Evolutionary conservation across 768 basidiomycete genomes (phyloP).

Genomic region (Russula lepida): DNA sequence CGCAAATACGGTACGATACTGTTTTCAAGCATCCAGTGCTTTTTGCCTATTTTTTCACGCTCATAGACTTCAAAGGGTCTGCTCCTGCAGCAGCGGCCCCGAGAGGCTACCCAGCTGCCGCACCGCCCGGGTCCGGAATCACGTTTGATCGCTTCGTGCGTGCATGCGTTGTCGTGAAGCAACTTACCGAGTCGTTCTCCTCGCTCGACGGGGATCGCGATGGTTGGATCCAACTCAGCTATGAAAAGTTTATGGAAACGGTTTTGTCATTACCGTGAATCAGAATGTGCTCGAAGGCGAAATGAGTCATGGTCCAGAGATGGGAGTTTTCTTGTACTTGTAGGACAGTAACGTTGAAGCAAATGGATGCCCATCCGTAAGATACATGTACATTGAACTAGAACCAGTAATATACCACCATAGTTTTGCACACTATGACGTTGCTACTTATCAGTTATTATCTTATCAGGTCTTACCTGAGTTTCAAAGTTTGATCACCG

Average conservation of each 20-base stretch:
- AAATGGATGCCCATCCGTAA: background rate
- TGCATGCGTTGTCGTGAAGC: constrained; percentile 76
- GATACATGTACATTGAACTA: background rate
- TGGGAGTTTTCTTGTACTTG: background rate
- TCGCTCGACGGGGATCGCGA: constrained; percentile 52
- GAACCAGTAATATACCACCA: background rate
- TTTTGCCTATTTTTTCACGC: background rate
- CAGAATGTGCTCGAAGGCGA: background rate
- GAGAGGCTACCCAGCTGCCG: constrained; percentile 25
- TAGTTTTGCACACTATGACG: too few relatives aligned
- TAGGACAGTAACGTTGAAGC: background rate
- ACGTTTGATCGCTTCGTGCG: constrained; percentile 83
- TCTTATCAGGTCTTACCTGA: background rate
- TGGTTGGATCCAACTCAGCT: constrained; percentile 67
- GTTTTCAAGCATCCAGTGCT: background rate
- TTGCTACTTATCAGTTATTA: too few relatives aligned
- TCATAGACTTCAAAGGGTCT: constrained; percentile 41
- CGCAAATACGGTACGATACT: constrained; percentile 60
- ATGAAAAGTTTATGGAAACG: constrained; percentile 64
- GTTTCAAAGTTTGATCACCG: background rate
- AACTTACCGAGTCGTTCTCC: constrained; percentile 64
- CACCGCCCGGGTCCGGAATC: constrained; percentile 58
- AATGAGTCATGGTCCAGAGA: background rate
- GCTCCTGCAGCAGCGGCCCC: constrained; percentile 25
- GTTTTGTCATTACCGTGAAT: constrained; percentile 53